Conservation (phyloP, 1,139 yeast species). For the Saccharomyces hybrid region DNA sequence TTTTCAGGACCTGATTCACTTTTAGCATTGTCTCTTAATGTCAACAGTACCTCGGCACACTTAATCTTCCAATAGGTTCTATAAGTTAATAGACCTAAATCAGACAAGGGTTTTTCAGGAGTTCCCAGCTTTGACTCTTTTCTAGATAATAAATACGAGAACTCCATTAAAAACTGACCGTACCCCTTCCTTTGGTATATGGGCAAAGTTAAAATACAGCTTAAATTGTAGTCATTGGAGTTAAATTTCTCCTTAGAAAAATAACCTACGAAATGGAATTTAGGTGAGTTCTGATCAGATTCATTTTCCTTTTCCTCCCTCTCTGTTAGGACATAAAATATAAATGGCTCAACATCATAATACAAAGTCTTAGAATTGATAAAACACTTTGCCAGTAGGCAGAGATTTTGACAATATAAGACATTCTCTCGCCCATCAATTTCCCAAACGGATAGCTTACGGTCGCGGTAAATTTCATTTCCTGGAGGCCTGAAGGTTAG, state of each 20-base stretch:
- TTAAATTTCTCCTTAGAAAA: constrained; percentile 83
- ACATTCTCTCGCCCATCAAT: constrained; percentile 85
- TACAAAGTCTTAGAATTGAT: constrained; percentile 85
- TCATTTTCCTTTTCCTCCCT: constrained; percentile 37
- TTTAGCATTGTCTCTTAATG: background rate
- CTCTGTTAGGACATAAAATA: constrained; percentile 78
- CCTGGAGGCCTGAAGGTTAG: constrained; percentile 78
- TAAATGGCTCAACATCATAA: constrained; percentile 91
- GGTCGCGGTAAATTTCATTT: constrained; percentile 73
- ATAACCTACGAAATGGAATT: constrained; percentile 83
- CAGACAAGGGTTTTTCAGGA: constrained; percentile 91
- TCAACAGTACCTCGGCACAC: constrained; percentile 37
- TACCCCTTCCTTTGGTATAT: constrained; percentile 82
- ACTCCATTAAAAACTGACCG: constrained; percentile 82
- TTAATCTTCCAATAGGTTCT: constrained; percentile 78
- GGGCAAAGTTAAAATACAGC: constrained; percentile 87
- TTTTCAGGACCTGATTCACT: background rate
- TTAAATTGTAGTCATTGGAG: constrained; percentile 69
- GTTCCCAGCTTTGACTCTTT: constrained; percentile 78
- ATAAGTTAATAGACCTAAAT: constrained; percentile 77
- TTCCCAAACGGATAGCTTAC: constrained; percentile 68
- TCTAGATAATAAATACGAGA: constrained; percentile 71
- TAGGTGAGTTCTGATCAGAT: constrained; percentile 18
- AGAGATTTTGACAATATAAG: constrained; percentile 78
- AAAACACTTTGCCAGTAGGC: constrained; percentile 81